Evolutionary conservation across 2,329 filamentous ascomycete genomes (phyloP).

Genomic region (Sphaerostilbella broomeana): DNA sequence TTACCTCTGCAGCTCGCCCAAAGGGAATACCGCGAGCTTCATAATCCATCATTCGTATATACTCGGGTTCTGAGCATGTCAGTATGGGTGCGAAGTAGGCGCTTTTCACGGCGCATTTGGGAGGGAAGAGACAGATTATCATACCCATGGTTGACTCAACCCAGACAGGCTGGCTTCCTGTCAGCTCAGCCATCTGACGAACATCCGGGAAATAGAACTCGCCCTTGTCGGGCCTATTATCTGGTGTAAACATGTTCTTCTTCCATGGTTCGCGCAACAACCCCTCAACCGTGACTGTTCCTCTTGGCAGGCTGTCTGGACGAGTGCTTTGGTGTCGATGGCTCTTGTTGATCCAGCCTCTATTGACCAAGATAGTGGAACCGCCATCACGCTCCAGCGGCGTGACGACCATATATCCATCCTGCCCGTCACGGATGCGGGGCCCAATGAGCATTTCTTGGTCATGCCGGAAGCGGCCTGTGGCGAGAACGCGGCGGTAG

Average conservation of each 20-base stretch:
- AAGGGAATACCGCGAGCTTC: constrained; percentile 80
- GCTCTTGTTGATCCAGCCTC: constrained; percentile 86
- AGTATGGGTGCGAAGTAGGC: constrained; percentile 11
- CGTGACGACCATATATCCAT: constrained; percentile 88
- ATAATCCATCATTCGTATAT: constrained; percentile 68
- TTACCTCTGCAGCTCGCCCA: constrained; percentile 80
- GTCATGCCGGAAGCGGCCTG: constrained; percentile 73
- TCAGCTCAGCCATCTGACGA: constrained; percentile 76
- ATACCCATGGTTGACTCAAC: constrained; percentile 94
- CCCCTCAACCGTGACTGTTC: constrained; percentile 73
- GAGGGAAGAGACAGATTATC: neutral
- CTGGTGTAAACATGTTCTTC: constrained; percentile 96
- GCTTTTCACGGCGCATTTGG: too few species aligned
- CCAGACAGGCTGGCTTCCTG: constrained; percentile 84
- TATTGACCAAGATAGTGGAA: constrained; percentile 75
- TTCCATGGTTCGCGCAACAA: constrained; percentile 85
- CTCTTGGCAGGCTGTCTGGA: constrained; percentile 58
- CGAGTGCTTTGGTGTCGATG: constrained; percentile 60
- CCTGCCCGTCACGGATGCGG: constrained; percentile 77
- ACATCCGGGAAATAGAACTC: constrained; percentile 97
- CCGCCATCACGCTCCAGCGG: constrained; percentile 67
- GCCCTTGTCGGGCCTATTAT: constrained; percentile 73
- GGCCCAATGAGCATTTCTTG: constrained; percentile 95
- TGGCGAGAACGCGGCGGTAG: constrained; percentile 74
- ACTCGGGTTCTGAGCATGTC: constrained; percentile 59